Conservation (phyloP, 2,329 filamentous ascomycete genomes). For the Paraphoma sp. region DNA sequence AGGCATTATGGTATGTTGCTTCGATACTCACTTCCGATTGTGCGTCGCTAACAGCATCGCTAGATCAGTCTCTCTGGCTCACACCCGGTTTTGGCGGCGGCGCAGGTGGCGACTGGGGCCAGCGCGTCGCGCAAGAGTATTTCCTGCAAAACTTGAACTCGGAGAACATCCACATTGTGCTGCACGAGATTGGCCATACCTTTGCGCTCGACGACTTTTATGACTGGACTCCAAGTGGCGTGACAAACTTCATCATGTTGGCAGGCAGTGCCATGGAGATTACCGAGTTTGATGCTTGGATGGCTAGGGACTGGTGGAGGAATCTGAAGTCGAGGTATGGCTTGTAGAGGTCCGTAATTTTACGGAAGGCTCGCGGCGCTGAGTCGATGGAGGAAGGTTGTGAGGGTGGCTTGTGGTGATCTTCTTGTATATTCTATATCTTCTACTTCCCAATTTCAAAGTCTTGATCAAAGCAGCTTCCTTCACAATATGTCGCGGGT, state of each 20-base stretch:
- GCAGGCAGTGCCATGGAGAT: conserved; percentile 52
- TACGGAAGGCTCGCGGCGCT: background rate
- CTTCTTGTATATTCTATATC: background rate
- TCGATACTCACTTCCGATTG: background rate
- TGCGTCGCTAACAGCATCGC: background rate
- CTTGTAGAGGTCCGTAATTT: conserved; percentile 10
- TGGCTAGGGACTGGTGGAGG: conserved; percentile 58
- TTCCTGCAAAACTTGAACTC: conserved; percentile 49
- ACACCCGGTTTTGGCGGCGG: conserved; percentile 55
- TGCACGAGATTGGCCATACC: conserved; percentile 57
- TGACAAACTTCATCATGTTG: conserved; percentile 55
- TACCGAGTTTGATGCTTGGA: conserved; percentile 60
- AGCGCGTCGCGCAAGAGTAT: conserved; percentile 54
- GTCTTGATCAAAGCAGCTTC: background rate
- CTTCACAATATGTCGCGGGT: background rate
- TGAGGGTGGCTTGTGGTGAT: background rate
- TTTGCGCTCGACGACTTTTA: conserved; percentile 54
- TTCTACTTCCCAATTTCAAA: background rate
- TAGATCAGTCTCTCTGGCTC: conserved; percentile 57
- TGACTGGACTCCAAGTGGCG: conserved; percentile 54
- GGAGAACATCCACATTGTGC: conserved; percentile 54
- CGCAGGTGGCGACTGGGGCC: conserved; percentile 58
- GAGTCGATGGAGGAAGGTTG: background rate
- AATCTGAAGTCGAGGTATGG: conserved; percentile 35
- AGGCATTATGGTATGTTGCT: conserved; percentile 47